Evolutionary conservation across 176 grass and related monocot species (phyloP).

Genomic region (Otatea glauca): DNA sequence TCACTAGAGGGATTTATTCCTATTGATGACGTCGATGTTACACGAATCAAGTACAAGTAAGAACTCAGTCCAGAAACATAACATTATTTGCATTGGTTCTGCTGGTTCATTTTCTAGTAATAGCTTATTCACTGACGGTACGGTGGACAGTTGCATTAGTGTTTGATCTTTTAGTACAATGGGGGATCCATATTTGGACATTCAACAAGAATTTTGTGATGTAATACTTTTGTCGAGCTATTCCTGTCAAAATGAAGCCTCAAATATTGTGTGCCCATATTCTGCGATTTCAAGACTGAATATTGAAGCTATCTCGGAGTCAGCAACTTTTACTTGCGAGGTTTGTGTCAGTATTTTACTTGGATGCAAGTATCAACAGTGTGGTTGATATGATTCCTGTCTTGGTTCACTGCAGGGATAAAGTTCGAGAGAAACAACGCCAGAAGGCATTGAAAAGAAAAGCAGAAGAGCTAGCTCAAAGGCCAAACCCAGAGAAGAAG

Average conservation of each 20-base stretch:
- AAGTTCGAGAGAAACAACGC: slow-evolving; percentile 82
- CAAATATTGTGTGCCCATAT: neutral
- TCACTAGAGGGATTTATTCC: slow-evolving; percentile 76
- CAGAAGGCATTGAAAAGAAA: slow-evolving; percentile 78
- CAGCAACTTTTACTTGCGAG: neutral
- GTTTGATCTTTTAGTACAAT: neutral
- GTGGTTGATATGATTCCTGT: neutral
- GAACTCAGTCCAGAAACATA: slow-evolving; percentile 24
- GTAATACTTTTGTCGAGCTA: neutral
- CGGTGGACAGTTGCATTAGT: neutral
- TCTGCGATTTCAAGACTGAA: slow-evolving; percentile 12
- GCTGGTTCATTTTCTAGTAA: neutral
- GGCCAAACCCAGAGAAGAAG: slow-evolving; percentile 63
- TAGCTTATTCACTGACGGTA: neutral
- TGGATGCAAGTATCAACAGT: neutral
- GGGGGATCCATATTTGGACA: neutral
- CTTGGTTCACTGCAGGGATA: slow-evolving; percentile 57
- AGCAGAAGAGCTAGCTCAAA: slow-evolving; percentile 56
- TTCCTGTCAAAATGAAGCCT: neutral
- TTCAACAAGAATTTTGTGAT: slow-evolving; percentile 13
- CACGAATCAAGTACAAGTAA: slow-evolving; percentile 96
- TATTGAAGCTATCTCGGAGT: neutral
- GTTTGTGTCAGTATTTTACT: neutral
- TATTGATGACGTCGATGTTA: slow-evolving; percentile 55
- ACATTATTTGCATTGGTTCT: slow-evolving; percentile 23